A percentile compares a stretch with the other conserved stretches of the same genome.
Evolutionary conservation across 2,329 filamentous ascomycete genomes (phyloP).

Genomic region (Fusarium sp.): DNA sequence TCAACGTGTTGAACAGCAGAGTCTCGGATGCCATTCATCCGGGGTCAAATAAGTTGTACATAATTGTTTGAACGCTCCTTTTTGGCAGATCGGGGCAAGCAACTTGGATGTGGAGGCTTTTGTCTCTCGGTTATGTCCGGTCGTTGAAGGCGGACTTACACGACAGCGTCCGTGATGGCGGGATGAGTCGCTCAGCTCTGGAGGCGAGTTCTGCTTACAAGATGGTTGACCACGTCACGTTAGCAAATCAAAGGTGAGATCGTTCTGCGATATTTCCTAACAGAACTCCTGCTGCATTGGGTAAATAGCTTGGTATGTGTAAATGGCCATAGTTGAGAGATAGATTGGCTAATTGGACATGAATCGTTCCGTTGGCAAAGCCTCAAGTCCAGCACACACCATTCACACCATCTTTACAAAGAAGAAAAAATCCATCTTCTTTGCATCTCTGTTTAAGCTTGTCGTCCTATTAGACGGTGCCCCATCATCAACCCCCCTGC

Average conservation of each 20-base stretch:
- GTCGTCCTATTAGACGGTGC: conserved; percentile 56
- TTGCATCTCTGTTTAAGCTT: conserved; percentile 31
- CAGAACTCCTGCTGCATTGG: conserved; percentile 27
- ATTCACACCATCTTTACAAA: conserved; percentile 34
- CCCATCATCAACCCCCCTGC: conserved; percentile 56
- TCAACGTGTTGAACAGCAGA: conserved; percentile 5
- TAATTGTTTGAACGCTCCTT: conserved; percentile 1
- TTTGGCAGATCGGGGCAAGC: conserved; percentile 32
- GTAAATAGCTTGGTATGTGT: conserved; percentile 24
- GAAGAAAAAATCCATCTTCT: conserved; percentile 27
- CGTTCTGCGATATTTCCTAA: conserved; percentile 11
- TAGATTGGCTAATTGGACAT: conserved; percentile 33
- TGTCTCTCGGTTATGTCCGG: conserved; percentile 39
- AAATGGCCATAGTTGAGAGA: conserved; percentile 9
- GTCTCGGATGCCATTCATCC: conserved; percentile 10
- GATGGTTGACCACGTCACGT: conserved; percentile 28
- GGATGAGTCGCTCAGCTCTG: conserved; percentile 2
- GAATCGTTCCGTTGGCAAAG: conserved; percentile 9
- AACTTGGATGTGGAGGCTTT: conserved; percentile 4
- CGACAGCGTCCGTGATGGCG: conserved; percentile 21
- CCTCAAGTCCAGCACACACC: conserved; percentile 26
- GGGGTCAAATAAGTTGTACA: conserved; percentile 14
- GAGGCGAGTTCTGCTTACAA: conserved; percentile 23
- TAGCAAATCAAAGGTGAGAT: conserved; percentile 12
- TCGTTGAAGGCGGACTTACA: conserved; percentile 29